Conservation (phyloP, 306 rosid species). For the Casuarina cunninghamiana region DNA sequence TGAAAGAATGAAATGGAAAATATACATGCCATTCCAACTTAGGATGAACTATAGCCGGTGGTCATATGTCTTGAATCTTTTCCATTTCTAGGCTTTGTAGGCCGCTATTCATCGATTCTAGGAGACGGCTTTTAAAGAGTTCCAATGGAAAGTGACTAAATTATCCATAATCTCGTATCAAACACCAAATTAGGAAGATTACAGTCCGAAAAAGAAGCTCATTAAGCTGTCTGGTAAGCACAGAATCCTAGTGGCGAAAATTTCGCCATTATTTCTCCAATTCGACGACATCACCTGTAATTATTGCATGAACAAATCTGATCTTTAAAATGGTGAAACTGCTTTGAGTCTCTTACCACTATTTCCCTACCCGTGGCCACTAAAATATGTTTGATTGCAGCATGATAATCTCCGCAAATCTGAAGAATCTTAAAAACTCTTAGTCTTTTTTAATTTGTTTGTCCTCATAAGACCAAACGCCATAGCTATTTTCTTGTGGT, state of each 20-base stretch:
- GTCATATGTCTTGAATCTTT: not conserved
- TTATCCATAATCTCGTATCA: not conserved
- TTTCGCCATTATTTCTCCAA: not conserved
- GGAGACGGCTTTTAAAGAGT: not conserved
- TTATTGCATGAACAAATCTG: slow-evolving; percentile 69
- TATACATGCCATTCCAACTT: not conserved
- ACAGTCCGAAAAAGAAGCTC: not conserved
- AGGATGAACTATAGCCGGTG: not conserved
- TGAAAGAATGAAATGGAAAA: not conserved
- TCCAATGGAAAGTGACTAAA: not conserved
- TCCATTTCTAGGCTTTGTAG: not conserved
- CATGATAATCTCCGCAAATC: slow-evolving; percentile 64
- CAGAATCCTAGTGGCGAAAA: not conserved
- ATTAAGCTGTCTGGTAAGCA: not conserved
- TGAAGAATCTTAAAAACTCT: slow-evolving; percentile 45
- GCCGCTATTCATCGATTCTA: not conserved
- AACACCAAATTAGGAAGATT: not conserved
- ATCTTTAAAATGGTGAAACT: slow-evolving; percentile 63
- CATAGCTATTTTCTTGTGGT: slow-evolving; percentile 47
- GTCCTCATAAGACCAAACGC: not conserved
- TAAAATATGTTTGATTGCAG: slow-evolving; percentile 56
- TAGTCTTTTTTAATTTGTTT: no score
- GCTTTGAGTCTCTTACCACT: slow-evolving; percentile 58
- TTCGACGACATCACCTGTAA: slow-evolving; percentile 44
- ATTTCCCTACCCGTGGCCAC: slow-evolving; percentile 57